Conservation (phyloP, 352 stramenopile genomes). For the Phytopythium delawarense region DNA sequence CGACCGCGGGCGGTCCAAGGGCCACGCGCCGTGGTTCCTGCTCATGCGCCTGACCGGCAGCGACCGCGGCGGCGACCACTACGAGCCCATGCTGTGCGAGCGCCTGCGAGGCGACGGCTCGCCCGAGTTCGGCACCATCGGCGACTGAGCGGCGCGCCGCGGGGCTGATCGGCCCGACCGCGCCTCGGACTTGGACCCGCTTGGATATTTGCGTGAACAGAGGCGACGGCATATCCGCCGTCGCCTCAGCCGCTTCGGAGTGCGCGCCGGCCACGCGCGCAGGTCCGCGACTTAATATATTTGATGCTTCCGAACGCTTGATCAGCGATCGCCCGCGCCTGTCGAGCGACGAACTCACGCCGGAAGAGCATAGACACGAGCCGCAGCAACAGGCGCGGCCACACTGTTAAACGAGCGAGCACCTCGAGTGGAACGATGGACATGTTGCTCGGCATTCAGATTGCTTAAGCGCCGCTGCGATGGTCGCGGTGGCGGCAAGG, state of each 20-base stretch:
- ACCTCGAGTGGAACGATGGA: slow-evolving; percentile 1
- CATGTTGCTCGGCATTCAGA: slow-evolving; percentile 5
- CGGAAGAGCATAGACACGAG: not conserved
- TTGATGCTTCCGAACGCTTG: not conserved
- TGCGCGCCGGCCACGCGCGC: too few relatives aligned
- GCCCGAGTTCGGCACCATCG: slow-evolving; percentile 80
- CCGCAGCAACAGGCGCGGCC: not conserved
- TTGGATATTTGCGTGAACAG: not conserved
- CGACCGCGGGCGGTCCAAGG: slow-evolving; percentile 58
- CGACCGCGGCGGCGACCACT: slow-evolving; percentile 83
- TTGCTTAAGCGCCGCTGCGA: not conserved
- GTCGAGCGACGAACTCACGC: not conserved
- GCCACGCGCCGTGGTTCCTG: slow-evolving; percentile 82
- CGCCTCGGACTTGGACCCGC: not conserved
- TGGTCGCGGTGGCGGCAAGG: not conserved
- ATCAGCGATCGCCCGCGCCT: not conserved
- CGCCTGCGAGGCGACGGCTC: slow-evolving; percentile 79
- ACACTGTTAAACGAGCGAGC: not conserved
- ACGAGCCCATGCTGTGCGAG: slow-evolving; percentile 85
- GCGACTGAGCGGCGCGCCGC: slow-evolving; percentile 34
- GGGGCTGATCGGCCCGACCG: not conserved
- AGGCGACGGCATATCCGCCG: not conserved
- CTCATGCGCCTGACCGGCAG: slow-evolving; percentile 84
- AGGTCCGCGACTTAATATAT: not conserved
- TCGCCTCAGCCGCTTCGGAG: not conserved